Evolutionary conservation across 495 filamentous ascomycete genomes (phyloP), one percentile per base, ranked within the genome.

Genomic region (Hypoxylon fuscum): DNA sequence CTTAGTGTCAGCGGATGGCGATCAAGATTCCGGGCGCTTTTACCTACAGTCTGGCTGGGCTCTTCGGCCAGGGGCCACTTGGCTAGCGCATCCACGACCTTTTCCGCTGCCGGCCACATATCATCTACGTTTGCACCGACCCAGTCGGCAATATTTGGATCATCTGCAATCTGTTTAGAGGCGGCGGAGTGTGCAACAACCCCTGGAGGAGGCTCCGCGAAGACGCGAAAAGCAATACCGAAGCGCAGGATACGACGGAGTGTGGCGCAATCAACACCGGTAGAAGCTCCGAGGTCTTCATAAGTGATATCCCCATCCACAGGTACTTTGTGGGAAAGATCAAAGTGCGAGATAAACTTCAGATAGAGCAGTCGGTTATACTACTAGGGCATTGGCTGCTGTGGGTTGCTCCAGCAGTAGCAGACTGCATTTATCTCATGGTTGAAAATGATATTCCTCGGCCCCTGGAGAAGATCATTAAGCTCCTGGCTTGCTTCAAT

Each of bases 191-290:
- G 66, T n/a, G 23, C 47, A 15, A 70, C 32, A 5, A 62, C 37
- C 5, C 59, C 59, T 0, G 55, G 55, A 0, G 32, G 41, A 11
- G 77, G 71, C 53, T 84, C 80, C 2, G 52, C 49, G 70, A 85
- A 85, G 34, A 83, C 72, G 22, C 72, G 72, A 27, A 76, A 69
- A 12, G 72, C 75, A 55, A 82, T 80, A 1, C 74, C 80, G 63
- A 79, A 74, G 6, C 79, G 78, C 2, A 82, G 59, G 51, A 84
- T 64, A 14, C 79, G 72, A 20, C 68, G 59, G 18, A 79, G 42
- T 32, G 73, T 57, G 7, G 57, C 35, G 68, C 64, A n/a, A 52
- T 51, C 47, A 59, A 68, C 21, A 56, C 48, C 25, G 72, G 35
- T 3, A 14, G 31, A 27, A n/a, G 59, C 42, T 3, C 78, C 70